Conservation (phyloP, 495 filamentous ascomycete genomes). For the Ramalina intermedia region DNA sequence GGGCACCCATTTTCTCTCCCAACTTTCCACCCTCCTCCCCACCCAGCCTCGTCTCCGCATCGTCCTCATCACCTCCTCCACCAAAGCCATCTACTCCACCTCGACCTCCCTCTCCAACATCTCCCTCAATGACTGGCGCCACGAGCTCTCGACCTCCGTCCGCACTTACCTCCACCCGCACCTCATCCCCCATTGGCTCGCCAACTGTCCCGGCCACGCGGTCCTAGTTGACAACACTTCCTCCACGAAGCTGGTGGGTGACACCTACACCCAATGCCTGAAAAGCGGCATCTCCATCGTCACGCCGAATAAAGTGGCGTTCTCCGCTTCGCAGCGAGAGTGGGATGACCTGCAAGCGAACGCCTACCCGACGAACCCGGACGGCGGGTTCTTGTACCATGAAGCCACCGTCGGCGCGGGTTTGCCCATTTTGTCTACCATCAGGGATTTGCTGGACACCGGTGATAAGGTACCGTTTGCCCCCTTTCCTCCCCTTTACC, state of each 20-base stretch:
- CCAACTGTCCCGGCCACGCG: conserved; percentile 50
- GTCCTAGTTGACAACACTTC: conserved; percentile 92
- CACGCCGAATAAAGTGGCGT: conserved; percentile 96
- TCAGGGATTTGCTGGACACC: conserved; percentile 78
- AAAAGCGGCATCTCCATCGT: conserved; percentile 71
- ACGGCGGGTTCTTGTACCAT: conserved; percentile 71
- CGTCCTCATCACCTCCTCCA: conserved; percentile 66
- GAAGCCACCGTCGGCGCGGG: conserved; percentile 88
- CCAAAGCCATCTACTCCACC: conserved; percentile 50
- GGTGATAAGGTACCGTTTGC: conserved; percentile 85
- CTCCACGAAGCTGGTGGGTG: conserved; percentile 58
- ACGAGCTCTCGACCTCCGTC: conserved; percentile 39
- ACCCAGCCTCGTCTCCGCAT: conserved; percentile 48
- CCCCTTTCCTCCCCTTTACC: conserved; percentile 94
- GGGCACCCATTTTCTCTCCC: conserved; percentile 75
- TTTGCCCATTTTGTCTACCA: conserved; percentile 77
- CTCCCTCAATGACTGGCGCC: conserved; percentile 35
- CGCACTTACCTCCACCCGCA: conserved; percentile 44
- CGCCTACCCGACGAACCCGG: conserved; percentile 27
- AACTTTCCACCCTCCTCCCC: conserved; percentile 49
- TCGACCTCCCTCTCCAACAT: conserved; percentile 35
- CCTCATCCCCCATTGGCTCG: conserved; percentile 57
- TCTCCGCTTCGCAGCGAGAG: conserved; percentile 57
- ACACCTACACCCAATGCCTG: conserved; percentile 61
- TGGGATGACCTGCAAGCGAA: conserved; percentile 72